These are phyloP conservation scores for Mycena polygramma DNA, from an alignment of 768 basidiomycete species.

Conservation along the genomic window DNA sequence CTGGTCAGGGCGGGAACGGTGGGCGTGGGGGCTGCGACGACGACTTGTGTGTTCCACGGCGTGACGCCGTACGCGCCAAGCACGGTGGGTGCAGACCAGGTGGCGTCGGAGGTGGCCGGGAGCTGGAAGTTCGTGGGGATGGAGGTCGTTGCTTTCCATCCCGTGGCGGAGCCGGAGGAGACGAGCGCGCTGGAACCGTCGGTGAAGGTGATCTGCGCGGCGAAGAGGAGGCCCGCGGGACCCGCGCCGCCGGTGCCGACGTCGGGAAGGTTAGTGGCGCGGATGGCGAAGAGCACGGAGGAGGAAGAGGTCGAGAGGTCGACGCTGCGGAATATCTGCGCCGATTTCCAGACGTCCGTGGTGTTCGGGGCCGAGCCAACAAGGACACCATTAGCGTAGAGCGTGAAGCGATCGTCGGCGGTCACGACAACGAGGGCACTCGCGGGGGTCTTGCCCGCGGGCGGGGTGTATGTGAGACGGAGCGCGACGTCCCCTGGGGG, in stretches of 20 bases:
- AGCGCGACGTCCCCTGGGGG: constrained; percentile 41
- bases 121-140: constrained; percentile 44
- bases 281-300: constrained; percentile 43
- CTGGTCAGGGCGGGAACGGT: constrained; percentile 32
- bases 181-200: constrained; percentile 44
- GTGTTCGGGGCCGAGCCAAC: constrained; percentile 42
- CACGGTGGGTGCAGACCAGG: constrained; percentile 39
- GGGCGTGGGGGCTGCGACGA: constrained; percentile 36
- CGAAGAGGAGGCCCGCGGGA: constrained; percentile 46
- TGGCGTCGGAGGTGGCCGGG: constrained; percentile 39
- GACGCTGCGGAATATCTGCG: constrained; percentile 41
- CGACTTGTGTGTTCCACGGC: constrained; percentile 44
- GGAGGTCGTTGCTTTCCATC: constrained; percentile 41
- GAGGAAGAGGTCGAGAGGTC: constrained; percentile 36
- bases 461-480: constrained; percentile 44
- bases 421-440: constrained; percentile 43
- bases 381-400: constrained; percentile 45
- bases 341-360: constrained; percentile 43
- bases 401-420: constrained; percentile 45
- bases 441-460: constrained; percentile 40
- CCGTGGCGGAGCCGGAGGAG: constrained; percentile 36
- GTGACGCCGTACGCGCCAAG: constrained; percentile 43
- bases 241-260: constrained; percentile 34
- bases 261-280: constrained; percentile 43
- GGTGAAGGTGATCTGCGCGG: constrained; percentile 43